Conservation (phyloP, 1,139 yeast genomes). For the Geotrichum aggregatum region DNA sequence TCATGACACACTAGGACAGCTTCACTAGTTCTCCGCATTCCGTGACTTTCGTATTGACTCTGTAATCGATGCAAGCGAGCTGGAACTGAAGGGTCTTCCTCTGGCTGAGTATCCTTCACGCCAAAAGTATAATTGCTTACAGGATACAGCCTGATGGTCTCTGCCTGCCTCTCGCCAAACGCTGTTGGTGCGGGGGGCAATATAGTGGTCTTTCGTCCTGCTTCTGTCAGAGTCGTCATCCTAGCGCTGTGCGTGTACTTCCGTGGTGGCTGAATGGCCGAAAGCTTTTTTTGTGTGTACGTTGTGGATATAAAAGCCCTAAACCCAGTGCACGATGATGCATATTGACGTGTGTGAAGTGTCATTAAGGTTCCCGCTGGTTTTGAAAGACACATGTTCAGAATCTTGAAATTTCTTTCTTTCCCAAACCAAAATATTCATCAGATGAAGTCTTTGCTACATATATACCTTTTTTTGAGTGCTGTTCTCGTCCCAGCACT, state of each 20-base stretch:
- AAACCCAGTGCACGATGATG: not conserved
- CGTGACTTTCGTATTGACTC: conserved; percentile 35
- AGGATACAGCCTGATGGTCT: conserved; percentile 35
- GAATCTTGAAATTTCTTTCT: conserved; percentile 6
- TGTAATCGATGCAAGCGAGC: conserved; percentile 34
- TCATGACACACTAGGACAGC: conserved; percentile 39
- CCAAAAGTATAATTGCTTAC: conserved; percentile 38
- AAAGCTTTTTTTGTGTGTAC: not conserved
- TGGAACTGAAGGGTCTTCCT: conserved; percentile 35
- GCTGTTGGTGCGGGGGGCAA: conserved; percentile 26
- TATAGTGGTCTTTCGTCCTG: conserved; percentile 28
- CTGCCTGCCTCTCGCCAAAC: conserved; percentile 28
- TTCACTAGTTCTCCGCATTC: conserved; percentile 39
- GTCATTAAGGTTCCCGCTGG: too few relatives aligned
- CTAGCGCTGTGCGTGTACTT: not conserved
- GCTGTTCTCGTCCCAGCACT: conserved; percentile 1
- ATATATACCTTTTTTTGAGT: not conserved
- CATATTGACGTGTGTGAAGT: conserved; percentile 4
- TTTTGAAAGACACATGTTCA: conserved; percentile 11
- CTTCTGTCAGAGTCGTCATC: conserved; percentile 32
- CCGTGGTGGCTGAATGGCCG: not conserved
- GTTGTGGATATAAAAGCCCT: too few relatives aligned
- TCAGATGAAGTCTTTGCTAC: conserved; percentile 4
- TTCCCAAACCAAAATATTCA: not conserved
- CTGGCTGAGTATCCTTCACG: conserved; percentile 36